A percentile compares a stretch with the other conserved stretches of the same genome.
These are phyloP conservation scores for Penicillium angulare DNA, from an alignment of 495 filamentous ascomycete species.

Conservation along the genomic window DNA sequence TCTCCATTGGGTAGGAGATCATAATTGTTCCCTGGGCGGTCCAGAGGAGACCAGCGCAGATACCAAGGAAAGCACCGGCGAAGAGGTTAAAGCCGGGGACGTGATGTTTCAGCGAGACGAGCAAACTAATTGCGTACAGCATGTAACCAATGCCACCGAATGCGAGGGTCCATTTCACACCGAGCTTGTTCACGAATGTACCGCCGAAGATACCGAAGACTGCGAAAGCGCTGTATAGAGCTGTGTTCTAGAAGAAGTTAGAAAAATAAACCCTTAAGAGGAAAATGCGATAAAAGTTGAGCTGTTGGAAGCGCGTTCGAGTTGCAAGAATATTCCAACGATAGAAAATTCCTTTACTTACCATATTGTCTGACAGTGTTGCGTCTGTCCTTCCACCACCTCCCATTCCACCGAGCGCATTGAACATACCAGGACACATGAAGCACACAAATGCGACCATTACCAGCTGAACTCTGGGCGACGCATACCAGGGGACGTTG, in stretches of 20 bases:
- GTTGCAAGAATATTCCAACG: constrained; percentile 1
- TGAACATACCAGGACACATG: constrained; percentile 77
- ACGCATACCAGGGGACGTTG: constrained; percentile 57
- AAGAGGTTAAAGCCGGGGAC: constrained; percentile 74
- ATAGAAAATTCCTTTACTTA: constrained; percentile 6
- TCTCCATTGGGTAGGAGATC: constrained; percentile 46
- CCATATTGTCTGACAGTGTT: constrained; percentile 32
- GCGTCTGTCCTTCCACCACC: constrained; percentile 47
- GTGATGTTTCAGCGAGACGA: constrained; percentile 63
- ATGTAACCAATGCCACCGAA: constrained; percentile 43
- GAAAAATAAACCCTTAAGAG: too few species aligned
- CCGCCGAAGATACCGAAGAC: constrained; percentile 50
- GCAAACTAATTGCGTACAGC: constrained; percentile 37
- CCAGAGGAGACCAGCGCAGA: constrained; percentile 47
- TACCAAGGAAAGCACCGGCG: constrained; percentile 42
- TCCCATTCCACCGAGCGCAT: constrained; percentile 55
- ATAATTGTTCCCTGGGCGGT: constrained; percentile 49
- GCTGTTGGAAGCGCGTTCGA: too few species aligned
- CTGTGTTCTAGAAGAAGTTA: constrained; percentile 35
- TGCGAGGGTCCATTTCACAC: constrained; percentile 34
- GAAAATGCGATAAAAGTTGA: too few species aligned
- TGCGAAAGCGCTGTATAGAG: constrained; percentile 56
- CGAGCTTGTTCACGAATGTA: constrained; percentile 39
- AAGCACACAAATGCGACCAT: constrained; percentile 64
- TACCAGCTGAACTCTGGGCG: constrained; percentile 50